Conservation (phyloP, 2,329 filamentous ascomycete species). For the Exutisphaerella laricina region DNA sequence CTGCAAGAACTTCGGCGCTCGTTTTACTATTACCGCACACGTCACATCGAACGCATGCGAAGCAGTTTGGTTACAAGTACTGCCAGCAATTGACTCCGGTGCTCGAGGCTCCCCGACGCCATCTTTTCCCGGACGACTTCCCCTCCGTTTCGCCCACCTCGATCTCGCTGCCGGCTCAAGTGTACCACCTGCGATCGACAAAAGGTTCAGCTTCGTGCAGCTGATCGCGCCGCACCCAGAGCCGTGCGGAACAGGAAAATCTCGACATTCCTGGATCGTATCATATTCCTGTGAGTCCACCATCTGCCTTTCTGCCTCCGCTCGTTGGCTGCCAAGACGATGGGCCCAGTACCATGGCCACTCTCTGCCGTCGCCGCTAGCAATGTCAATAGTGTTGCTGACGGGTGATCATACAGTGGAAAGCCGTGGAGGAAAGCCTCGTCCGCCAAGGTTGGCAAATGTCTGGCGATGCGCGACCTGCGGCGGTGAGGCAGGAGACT, state of each 20-base stretch:
- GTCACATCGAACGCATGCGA: too few relatives aligned
- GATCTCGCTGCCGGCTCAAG: background rate
- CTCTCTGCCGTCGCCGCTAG: too few relatives aligned
- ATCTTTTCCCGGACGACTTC: background rate
- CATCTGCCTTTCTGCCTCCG: background rate
- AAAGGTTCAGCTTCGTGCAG: constrained; percentile 2
- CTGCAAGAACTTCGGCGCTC: too few relatives aligned
- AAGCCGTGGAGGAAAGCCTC: constrained; percentile 13
- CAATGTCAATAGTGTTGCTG: constrained; percentile 9
- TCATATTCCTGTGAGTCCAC: constrained; percentile 1
- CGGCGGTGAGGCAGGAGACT: constrained; percentile 19
- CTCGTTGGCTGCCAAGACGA: constrained; percentile 2
- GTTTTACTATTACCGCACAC: too few relatives aligned
- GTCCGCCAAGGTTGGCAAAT: constrained; percentile 18
- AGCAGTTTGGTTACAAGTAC: too few relatives aligned
- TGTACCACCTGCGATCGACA: constrained; percentile 2
- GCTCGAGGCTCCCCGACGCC: background rate
- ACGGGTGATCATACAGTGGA: constrained; percentile 15
- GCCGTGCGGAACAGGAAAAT: background rate
- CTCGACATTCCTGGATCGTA: background rate
- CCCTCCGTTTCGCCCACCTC: background rate
- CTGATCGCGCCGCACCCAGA: background rate
- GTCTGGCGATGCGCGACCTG: constrained; percentile 16
- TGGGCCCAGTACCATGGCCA: background rate
- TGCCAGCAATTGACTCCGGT: too few relatives aligned